phyloP scores from a whole-genome alignment of 192 early-diverging fungal species.

The Gonapodya prolifera region DNA sequence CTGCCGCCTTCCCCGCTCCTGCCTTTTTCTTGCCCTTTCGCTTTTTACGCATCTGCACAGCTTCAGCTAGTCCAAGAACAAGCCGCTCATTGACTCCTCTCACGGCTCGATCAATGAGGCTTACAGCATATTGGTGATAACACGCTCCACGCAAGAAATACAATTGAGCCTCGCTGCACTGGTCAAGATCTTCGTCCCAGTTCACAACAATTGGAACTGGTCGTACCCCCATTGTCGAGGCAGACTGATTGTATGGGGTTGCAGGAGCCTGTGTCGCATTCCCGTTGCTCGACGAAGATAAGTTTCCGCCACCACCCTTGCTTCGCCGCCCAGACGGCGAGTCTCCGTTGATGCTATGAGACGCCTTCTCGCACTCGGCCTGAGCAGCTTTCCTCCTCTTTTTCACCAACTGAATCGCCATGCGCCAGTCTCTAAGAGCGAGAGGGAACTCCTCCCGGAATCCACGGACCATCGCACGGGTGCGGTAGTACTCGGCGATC shows the following conservation, averaged over 20 bases:
- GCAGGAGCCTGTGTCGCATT: not conserved
- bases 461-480: slow-evolving; percentile 24
- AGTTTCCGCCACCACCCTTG: not conserved
- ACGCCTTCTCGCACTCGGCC: slow-evolving; percentile 10
- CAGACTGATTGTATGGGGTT: too few species aligned
- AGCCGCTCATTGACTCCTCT: slow-evolving; percentile 16
- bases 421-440: slow-evolving; percentile 20
- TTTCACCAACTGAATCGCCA: slow-evolving; percentile 16
- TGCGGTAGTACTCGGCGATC: slow-evolving; percentile 20
- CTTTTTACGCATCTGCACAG: not conserved
- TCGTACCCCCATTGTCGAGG: not conserved
- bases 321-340: not conserved
- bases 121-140: slow-evolving; percentile 26
- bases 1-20: slow-evolving; percentile 6
- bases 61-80: not conserved
- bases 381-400: slow-evolving; percentile 12
- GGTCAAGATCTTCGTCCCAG: slow-evolving; percentile 12
- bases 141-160: slow-evolving; percentile 26
- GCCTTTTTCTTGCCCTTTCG: slow-evolving; percentile 1
- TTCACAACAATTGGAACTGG: not conserved
- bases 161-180: slow-evolving; percentile 17
- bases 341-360: not conserved
- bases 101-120: slow-evolving; percentile 18
- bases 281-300: not conserved
- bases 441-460: slow-evolving; percentile 24